phyloP scores from a whole-genome alignment of 2,329 filamentous ascomycete species.

The Penicillium concentricum region DNA sequence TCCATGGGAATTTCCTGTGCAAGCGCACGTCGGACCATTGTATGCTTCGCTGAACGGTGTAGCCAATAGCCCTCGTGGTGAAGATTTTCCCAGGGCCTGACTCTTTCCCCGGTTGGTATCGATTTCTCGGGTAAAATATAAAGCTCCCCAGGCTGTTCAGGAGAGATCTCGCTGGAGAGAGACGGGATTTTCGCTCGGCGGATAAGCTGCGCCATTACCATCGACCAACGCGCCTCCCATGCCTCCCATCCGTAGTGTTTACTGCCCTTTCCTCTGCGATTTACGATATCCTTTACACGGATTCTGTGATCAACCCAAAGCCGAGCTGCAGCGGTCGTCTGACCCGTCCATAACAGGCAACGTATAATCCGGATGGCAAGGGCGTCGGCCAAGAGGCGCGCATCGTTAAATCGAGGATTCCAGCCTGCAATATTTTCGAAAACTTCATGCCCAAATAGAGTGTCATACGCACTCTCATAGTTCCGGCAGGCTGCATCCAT shows the following conservation, averaged over 20 bases:
- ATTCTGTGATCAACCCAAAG: conserved; percentile 77
- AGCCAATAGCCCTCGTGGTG: conserved; percentile 66
- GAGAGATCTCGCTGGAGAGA: conserved; percentile 34
- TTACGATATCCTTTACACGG: conserved; percentile 72
- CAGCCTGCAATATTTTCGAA: conserved; percentile 87
- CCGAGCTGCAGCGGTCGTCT: conserved; percentile 75
- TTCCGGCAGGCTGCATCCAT: conserved; percentile 83
- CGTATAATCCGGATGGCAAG: conserved; percentile 78
- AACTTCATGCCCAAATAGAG: conserved; percentile 75
- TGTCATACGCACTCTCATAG: conserved; percentile 84
- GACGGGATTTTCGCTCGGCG: conserved; percentile 51
- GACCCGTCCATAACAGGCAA: conserved; percentile 75
- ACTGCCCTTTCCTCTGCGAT: conserved; percentile 79
- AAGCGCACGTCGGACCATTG: conserved; percentile 49
- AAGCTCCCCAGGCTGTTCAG: conserved; percentile 24
- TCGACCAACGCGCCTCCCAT: conserved; percentile 78
- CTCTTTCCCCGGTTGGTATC: conserved; percentile 47
- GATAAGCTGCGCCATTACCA: conserved; percentile 61
- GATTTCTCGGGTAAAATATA: conserved; percentile 52
- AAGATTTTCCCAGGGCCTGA: conserved; percentile 59
- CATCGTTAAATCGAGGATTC: conserved; percentile 88
- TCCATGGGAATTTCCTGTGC: conserved; percentile 59
- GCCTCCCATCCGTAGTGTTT: conserved; percentile 91
- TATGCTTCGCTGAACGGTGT: conserved; percentile 53
- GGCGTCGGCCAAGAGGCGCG: conserved; percentile 79